Evolutionary conservation across 78 protist genomes (phyloP).

Genomic region (Cavenderia fasciculata): DNA sequence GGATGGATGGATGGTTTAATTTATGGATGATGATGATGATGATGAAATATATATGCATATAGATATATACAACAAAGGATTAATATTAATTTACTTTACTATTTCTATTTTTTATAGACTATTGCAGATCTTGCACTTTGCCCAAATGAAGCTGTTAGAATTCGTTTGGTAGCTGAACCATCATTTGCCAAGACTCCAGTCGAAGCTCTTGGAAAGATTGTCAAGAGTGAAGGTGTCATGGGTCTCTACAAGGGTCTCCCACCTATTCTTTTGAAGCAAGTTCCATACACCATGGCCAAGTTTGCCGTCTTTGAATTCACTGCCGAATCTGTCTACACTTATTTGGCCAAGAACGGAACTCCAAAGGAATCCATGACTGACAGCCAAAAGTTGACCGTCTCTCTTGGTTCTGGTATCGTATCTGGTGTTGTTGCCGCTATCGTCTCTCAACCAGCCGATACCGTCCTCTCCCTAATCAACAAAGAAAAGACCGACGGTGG

Average conservation of each 20-base stretch:
- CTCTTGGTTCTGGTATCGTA: conserved; percentile 92
- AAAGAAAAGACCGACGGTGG: conserved; percentile 79
- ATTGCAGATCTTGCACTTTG: conserved; percentile 92
- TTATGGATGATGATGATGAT: too few species aligned
- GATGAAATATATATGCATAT: too few species aligned
- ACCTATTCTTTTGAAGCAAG: conserved; percentile 92
- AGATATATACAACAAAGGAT: too few species aligned
- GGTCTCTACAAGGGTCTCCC: conserved; percentile 80
- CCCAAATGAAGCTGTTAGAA: conserved; percentile 87
- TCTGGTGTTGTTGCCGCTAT: conserved; percentile 95
- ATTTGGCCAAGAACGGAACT: conserved; percentile 15
- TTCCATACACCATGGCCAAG: conserved; percentile 74
- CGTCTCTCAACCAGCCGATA: conserved; percentile 97
- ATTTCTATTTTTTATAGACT: conserved; percentile 8
- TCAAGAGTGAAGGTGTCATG: conserved; percentile 57
- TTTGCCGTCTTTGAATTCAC: conserved; percentile 84
- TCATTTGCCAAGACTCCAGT: conserved; percentile 66
- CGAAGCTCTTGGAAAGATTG: conserved; percentile 63
- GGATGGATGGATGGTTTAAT: too few species aligned
- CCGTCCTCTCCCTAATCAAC: conserved; percentile 85
- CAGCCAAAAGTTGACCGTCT: conserved; percentile 85
- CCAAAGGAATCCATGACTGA: conserved; percentile 53
- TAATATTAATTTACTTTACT: not conserved
- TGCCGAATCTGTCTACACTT: conserved; percentile 76
- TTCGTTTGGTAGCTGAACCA: conserved; percentile 84